A percentile compares a stretch with the other conserved stretches of the same genome.
These are phyloP conservation scores for Borovskyia barvae DNA, from an alignment of 208 protist species.

Conservation along the genomic window DNA sequence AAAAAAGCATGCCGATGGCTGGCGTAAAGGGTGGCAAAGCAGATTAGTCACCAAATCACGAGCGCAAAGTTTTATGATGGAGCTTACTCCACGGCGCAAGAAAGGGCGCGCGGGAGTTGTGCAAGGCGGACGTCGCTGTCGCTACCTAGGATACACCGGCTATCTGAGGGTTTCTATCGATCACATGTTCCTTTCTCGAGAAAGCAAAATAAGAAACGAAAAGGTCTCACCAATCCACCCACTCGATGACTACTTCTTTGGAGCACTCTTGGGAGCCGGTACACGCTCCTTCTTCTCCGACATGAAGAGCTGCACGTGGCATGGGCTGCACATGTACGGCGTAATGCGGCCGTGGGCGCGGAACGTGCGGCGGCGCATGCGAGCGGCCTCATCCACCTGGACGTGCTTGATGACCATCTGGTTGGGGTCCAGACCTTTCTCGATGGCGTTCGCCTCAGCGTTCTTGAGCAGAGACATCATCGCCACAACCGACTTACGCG, in stretches of 20 bases:
- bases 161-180: not conserved
- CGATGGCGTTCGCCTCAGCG: slow-evolving; percentile 85
- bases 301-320: slow-evolving; percentile 91
- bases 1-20: too few relatives aligned
- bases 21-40: too few relatives aligned
- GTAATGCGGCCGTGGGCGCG: slow-evolving; percentile 95
- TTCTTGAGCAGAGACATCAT: slow-evolving; percentile 94
- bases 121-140: too few relatives aligned
- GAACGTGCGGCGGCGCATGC: slow-evolving; percentile 93
- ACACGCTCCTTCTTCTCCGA: slow-evolving; percentile 83
- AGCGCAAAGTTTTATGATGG: too few relatives aligned
- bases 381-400: slow-evolving; percentile 89
- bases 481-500: slow-evolving; percentile 92
- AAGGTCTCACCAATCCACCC: slow-evolving; percentile 6
- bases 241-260: slow-evolving; percentile 69
- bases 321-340: slow-evolving; percentile 93
- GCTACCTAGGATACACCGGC: too few relatives aligned
- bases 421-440: slow-evolving; percentile 89
- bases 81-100: too few relatives aligned
- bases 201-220: slow-evolving; percentile 36
- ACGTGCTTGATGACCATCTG: slow-evolving; percentile 94
- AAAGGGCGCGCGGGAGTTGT: too few relatives aligned
- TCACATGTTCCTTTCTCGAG: not conserved
- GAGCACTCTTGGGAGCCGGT: slow-evolving; percentile 72
- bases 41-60: too few relatives aligned